A percentile compares a stretch with the other conserved stretches of the same genome.
Conservation (phyloP, 1,139 yeast genomes). For the Maudiozyma humilis region DNA sequence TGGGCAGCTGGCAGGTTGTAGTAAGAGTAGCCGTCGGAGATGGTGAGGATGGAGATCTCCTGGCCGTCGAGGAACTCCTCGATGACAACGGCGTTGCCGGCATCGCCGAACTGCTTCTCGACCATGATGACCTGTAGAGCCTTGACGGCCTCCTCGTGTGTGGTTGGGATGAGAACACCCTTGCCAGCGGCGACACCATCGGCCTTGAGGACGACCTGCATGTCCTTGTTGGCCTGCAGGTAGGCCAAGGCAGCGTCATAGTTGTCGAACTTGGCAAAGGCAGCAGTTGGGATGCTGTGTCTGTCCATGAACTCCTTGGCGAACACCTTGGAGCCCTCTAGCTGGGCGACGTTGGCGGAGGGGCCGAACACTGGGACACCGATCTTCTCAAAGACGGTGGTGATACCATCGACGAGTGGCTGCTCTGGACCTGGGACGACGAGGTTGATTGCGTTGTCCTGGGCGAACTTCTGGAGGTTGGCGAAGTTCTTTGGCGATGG, state of each 20-base stretch:
- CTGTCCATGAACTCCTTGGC: conserved; percentile 90
- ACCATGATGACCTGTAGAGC: conserved; percentile 89
- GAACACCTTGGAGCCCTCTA: conserved; percentile 97
- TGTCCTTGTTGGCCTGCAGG: conserved; percentile 56
- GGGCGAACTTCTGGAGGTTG: conserved; percentile 56
- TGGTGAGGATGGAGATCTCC: conserved; percentile 85
- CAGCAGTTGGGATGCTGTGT: conserved; percentile 91
- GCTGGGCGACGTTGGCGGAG: conserved; percentile 73
- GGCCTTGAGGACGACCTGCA: conserved; percentile 77
- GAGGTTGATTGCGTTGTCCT: conserved; percentile 55
- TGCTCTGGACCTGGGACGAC: conserved; percentile 99
- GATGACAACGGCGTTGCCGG: conserved; percentile 94
- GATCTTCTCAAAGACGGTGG: conserved; percentile 55
- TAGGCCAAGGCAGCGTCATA: conserved; percentile 69
- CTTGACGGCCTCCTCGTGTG: conserved; percentile 72
- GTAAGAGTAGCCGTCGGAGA: conserved; percentile 89
- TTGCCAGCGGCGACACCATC: conserved; percentile 98
- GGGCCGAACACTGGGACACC: conserved; percentile 98
- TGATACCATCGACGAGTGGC: conserved; percentile 90
- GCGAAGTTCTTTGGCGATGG: conserved; percentile 54
- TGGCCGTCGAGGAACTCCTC: conserved; percentile 97
- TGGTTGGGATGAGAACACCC: conserved; percentile 89
- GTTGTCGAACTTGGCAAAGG: conserved; percentile 69
- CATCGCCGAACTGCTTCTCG: conserved; percentile 78
- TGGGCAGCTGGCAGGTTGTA: conserved; percentile 94